Conservation (phyloP, 768 basidiomycete genomes). For the Tulasnella sp. region DNA sequence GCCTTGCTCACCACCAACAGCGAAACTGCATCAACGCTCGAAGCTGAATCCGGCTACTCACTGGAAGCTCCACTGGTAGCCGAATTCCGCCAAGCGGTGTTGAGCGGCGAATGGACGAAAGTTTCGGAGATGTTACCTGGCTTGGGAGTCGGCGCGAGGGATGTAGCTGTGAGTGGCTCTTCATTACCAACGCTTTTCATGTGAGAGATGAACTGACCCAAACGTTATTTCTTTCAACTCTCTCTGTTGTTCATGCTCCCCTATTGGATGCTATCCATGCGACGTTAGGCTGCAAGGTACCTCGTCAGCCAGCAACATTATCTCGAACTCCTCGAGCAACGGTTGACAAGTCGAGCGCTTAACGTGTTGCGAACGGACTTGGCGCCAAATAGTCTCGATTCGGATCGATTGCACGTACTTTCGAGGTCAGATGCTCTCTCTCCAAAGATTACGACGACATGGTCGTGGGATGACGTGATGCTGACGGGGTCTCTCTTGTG, state of each 20-base stretch:
- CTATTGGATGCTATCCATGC: background rate
- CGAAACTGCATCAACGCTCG: slow-evolving; percentile 84
- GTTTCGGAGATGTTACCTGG: slow-evolving; percentile 70
- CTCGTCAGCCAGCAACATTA: slow-evolving; percentile 95
- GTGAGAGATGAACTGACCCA: background rate
- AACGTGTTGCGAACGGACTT: slow-evolving; percentile 86
- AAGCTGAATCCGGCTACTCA: slow-evolving; percentile 90
- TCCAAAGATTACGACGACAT: background rate
- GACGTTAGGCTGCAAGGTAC: slow-evolving; percentile 72
- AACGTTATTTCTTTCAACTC: background rate
- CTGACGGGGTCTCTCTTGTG: slow-evolving; percentile 10
- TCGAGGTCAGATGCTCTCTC: slow-evolving; percentile 67
- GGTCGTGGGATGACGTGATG: slow-evolving; percentile 3
- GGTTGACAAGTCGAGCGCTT: slow-evolving; percentile 78
- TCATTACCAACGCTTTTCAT: background rate
- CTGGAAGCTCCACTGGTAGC: slow-evolving; percentile 78
- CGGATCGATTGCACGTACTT: slow-evolving; percentile 80
- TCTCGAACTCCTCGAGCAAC: slow-evolving; percentile 84
- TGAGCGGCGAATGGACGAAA: slow-evolving; percentile 78
- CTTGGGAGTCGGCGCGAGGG: slow-evolving; percentile 71
- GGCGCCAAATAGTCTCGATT: slow-evolving; percentile 76
- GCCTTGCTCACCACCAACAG: slow-evolving; percentile 48
- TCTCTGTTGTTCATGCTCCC: background rate
- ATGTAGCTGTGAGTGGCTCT: slow-evolving; percentile 58
- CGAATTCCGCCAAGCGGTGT: slow-evolving; percentile 76